Evolutionary conservation across 1,139 yeast species (phyloP).

Genomic region (Magnusiomyces paraingens): DNA sequence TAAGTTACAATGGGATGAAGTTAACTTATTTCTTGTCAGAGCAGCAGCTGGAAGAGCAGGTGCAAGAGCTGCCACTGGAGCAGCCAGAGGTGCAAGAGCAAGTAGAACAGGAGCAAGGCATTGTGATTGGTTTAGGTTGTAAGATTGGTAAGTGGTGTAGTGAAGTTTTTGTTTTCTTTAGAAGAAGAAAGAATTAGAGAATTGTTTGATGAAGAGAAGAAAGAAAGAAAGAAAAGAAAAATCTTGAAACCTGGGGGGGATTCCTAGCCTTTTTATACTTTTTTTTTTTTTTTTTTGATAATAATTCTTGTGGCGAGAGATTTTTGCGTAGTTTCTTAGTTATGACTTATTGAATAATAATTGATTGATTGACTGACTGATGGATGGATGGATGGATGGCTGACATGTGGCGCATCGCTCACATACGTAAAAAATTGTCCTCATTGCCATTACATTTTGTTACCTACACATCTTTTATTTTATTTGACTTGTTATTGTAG

Average conservation of each 20-base stretch:
- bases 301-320: not conserved
- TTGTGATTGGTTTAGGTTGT: not conserved
- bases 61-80: not conserved
- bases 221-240: not conserved
- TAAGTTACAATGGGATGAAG: not conserved
- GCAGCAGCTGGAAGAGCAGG: not conserved
- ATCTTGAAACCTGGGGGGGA: not conserved
- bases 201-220: not conserved
- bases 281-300: too few relatives aligned
- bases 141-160: not conserved
- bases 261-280: not conserved
- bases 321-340: too few relatives aligned
- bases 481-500: too few relatives aligned
- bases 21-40: not conserved
- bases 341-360: too few relatives aligned
- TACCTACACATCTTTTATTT: too few relatives aligned
- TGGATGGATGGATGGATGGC: too few relatives aligned
- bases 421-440: too few relatives aligned
- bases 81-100: not conserved
- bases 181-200: not conserved
- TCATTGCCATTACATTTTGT: too few relatives aligned
- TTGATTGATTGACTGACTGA: too few relatives aligned
- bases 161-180: not conserved
- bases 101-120: conserved; percentile 2
- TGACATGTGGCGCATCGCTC: too few relatives aligned